Percentiles rank a stretch among this genome's conserved stretches.
Conservation (phyloP, 1,284 basidiomycete genomes). For the Pholiota adiposa region DNA sequence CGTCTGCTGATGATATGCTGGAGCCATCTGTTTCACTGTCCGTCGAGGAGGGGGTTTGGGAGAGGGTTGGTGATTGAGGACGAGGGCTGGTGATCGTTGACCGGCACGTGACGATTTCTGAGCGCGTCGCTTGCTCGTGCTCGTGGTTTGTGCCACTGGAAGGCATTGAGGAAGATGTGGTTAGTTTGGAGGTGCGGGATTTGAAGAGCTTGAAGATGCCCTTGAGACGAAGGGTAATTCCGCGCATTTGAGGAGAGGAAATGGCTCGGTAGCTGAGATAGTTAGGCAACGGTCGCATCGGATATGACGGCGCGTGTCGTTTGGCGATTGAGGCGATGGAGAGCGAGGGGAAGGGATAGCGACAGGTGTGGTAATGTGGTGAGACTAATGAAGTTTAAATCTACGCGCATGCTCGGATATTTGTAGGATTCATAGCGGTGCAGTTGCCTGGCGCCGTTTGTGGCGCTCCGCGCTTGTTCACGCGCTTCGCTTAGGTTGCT, state of each 20-base stretch:
- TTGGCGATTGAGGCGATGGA: not conserved
- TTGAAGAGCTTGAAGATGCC: not conserved
- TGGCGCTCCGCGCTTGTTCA: not conserved
- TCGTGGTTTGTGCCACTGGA: constrained; percentile 10
- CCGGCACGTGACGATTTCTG: constrained; percentile 20
- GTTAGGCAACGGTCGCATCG: constrained; percentile 17
- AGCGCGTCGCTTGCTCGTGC: constrained; percentile 13
- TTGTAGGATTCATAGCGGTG: not conserved
- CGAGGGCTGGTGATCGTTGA: constrained; percentile 8
- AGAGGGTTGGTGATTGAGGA: not conserved
- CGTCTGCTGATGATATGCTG: not conserved
- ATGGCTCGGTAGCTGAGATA: not conserved
- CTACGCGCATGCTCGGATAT: not conserved
- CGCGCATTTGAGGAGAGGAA: not conserved
- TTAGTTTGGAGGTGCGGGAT: not conserved
- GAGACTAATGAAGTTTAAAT: not conserved
- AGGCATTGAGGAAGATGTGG: not conserved
- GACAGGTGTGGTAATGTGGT: not conserved
- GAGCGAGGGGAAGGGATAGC: not conserved
- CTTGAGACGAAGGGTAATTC: not conserved
- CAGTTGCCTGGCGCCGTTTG: too few species aligned
- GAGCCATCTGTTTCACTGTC: not conserved
- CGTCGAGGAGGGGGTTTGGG: not conserved
- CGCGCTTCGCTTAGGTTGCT: constrained; percentile 2
- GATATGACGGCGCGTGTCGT: constrained; percentile 1